phyloP scores from a whole-genome alignment of 257 asterid species.

The Fraxinus americana region DNA sequence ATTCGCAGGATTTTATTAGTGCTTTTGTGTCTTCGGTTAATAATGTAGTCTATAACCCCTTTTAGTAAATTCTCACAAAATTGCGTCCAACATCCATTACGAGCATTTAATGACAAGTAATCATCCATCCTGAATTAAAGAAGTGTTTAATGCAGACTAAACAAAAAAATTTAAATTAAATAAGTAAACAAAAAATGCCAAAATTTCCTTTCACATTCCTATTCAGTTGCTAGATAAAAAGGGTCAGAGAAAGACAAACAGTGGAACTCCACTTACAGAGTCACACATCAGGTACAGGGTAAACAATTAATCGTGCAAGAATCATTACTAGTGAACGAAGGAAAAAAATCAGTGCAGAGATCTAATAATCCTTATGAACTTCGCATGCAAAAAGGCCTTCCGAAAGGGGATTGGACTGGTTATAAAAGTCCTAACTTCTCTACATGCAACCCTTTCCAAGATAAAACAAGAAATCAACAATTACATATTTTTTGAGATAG shows the following conservation, averaged over 20 bases:
- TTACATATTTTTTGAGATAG: no score
- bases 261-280: background rate
- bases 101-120: background rate
- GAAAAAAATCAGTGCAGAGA: no score
- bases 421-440: no score
- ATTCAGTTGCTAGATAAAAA: conserved; percentile 7
- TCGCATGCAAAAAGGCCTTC: background rate
- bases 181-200: background rate
- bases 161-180: background rate
- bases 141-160: conserved; percentile 9
- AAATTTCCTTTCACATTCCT: conserved; percentile 22
- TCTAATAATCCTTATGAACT: background rate
- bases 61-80: background rate
- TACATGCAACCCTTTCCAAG: no score
- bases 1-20: no score
- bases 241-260: conserved; percentile 15
- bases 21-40: background rate
- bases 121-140: background rate
- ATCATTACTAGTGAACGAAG: background rate
- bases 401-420: background rate
- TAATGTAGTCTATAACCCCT: background rate
- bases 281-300: conserved; percentile 5
- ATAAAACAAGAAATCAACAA: background rate
- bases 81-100: background rate
- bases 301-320: background rate